phyloP scores from a whole-genome alignment of 495 filamentous ascomycete genomes.

The Aspergillus kassunensis region DNA sequence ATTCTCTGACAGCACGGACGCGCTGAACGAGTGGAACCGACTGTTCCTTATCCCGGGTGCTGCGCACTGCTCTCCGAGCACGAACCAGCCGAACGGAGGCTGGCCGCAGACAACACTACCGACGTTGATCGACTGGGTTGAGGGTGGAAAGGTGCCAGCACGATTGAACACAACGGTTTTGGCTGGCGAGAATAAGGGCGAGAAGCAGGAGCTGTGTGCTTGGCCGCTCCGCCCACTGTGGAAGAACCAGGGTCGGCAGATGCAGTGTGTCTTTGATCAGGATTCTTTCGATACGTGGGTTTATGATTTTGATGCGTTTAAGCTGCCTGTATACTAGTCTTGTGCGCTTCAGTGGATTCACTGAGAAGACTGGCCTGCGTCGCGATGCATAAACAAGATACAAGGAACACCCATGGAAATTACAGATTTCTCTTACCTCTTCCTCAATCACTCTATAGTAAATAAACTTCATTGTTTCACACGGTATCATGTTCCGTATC shows the following conservation, averaged over 20 bases:
- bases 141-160: constrained; percentile 41
- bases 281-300: constrained; percentile 36
- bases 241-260: constrained; percentile 19
- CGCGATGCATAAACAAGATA: no score
- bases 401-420: no score
- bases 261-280: constrained; percentile 42
- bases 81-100: constrained; percentile 39
- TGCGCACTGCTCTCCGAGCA: constrained; percentile 34
- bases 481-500: no score
- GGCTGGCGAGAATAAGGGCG: constrained; percentile 24
- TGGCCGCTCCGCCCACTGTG: constrained; percentile 45
- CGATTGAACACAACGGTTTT: constrained; percentile 41
- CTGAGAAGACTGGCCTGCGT: no score
- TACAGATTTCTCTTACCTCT: no score
- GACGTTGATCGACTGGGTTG: constrained; percentile 51
- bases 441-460: no score
- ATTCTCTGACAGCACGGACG: constrained; percentile 31
- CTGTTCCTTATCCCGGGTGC: constrained; percentile 52
- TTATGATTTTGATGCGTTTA: constrained; percentile 27
- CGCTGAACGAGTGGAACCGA: constrained; percentile 48
- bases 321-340: constrained; percentile 24
- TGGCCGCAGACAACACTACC: constrained; percentile 42
- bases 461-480: no score
- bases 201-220: constrained; percentile 36
- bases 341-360: no score